Evolutionary conservation across 2,329 filamentous ascomycete species (phyloP), one percentile per base, ranked within the genome.

Genomic region (Coniochaeta sp.): DNA sequence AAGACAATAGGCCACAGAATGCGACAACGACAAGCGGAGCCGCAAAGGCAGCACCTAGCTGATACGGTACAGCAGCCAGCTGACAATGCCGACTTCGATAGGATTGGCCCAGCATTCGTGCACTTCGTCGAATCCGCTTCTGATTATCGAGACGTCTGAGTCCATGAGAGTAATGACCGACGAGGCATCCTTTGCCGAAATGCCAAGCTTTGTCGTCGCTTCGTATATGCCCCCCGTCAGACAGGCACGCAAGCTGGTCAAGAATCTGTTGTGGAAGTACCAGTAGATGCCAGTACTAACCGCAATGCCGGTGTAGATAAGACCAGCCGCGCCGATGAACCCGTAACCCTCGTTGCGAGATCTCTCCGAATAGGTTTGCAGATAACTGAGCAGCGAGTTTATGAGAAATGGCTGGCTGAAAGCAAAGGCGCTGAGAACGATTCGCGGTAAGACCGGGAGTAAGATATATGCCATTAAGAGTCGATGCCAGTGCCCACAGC

Each of bases 261-360:
- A 53, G 16, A 58, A 58, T 1, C 69, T 67, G n/a, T 66, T 56
- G 3, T 67, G 61, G 51, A 66, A 67, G 51, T 75, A 74, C 45
- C 60, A 64, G 53, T 69, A 74, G n/a, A 73, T 57, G 0, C 67
- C 66, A 0, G 59, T 60, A 0, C 70, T 70, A 3, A 74, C 13
- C 2, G 71, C 68, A 18, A 74, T 69, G 9, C 70, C 67, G 0
- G 56, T 22, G 53, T 74, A 77, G 3, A 73, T 67, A 2, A 74
- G 48, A 1, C 67, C 55, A 0, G 63, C 61, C 3, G 71, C 72
- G 2, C 67, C 73, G 9, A 77, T 71, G 26, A 75, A 63, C 0
- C 72, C 72, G 52, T 72, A 74, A 2, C 70, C 66, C 13, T 61
- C 51, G 28, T 64, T 53, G 0, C 54, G 53, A 0, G 54, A 51